Percentiles rank a stretch among this genome's conserved stretches.
phyloP scores from a whole-genome alignment of 1,284 basidiomycete genomes.

The Puccinia hordei region DNA sequence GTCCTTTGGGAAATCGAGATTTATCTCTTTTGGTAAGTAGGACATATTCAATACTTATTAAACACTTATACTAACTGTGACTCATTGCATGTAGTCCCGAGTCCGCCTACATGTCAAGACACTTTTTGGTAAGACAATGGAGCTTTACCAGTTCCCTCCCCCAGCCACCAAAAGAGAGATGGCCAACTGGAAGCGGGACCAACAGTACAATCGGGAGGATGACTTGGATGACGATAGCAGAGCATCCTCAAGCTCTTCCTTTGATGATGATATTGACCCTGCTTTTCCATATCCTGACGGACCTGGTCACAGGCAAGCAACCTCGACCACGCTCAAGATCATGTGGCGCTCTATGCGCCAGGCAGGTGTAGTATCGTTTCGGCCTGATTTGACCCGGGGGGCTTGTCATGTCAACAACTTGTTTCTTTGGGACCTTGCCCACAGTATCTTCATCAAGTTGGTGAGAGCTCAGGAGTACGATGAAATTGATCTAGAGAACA shows the following conservation, averaged over 20 bases:
- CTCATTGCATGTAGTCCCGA: neutral
- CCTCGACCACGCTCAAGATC: neutral
- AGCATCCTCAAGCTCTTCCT: too few species aligned
- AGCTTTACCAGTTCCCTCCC: neutral
- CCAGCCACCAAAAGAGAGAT: constrained; percentile 20
- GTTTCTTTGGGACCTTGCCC: constrained; percentile 33
- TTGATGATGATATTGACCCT: neutral
- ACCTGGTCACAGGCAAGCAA: constrained; percentile 24
- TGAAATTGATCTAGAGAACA: neutral
- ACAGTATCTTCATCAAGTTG: constrained; percentile 11
- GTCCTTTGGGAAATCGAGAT: neutral
- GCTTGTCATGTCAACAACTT: neutral
- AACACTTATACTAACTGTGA: neutral
- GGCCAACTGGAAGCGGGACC: constrained; percentile 10
- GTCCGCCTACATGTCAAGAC: constrained; percentile 16
- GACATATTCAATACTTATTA: neutral
- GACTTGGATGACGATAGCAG: neutral
- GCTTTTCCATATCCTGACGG: constrained; percentile 34
- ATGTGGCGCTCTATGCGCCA: constrained; percentile 34
- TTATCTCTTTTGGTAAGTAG: constrained; percentile 6
- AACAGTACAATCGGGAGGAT: neutral
- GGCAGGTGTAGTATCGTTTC: constrained; percentile 4
- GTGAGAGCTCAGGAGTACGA: constrained; percentile 30
- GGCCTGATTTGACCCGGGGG: constrained; percentile 1
- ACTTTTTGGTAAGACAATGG: constrained; percentile 22